Evolutionary conservation across 2,329 filamentous ascomycete genomes (phyloP), one percentile per base, ranked within the genome.

Genomic region (Leptographium wingfieldii): DNA sequence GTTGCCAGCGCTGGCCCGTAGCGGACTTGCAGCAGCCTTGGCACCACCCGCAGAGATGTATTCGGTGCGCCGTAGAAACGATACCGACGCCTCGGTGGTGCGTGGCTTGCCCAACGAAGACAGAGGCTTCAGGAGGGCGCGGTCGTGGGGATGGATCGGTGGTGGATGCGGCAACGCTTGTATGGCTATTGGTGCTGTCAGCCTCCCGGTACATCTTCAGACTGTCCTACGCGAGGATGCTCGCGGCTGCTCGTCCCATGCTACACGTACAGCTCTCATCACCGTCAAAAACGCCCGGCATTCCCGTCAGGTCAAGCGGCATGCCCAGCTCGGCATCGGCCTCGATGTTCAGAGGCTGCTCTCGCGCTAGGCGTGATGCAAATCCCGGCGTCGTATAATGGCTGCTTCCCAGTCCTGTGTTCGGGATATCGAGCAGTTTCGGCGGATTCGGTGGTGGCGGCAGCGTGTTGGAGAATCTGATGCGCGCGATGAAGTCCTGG

Each of bases 241-340:
- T 1, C 22, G 5, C 9, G 10, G n/a, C 16, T 49, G 46, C 46
- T 22, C n/a, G n/a, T 5, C 5, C 40, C 25, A 25, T 14, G 7
- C 49, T 31, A 9, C n/a, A 9, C n/a, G 71, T 79, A 96, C 92
- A 90, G 74, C 87, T 87, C 77, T 97, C 92, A 71, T 97, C 91
- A 61, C 92, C 92, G 68, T 97, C 86, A 69, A 97, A 96, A 60
- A 97, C 86, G 35, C 92, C 91, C 7, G 92, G 92, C 76, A 97
- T 90, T 68, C 94, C 94, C 61, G 97, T 88, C 66, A 99, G 76
- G 71, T 97, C 92, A 70, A 99, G 84, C 62, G 92, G 91, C 94
- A 99, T 97, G 61, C 94, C 94, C 67, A 97, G 82, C 77, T 99
- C 94, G 10, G 92, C 94, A 81, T 99, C 94, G 35, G 91, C 91